A percentile compares a stretch with the other conserved stretches of the same genome.
These are phyloP conservation scores for Trypanosoma conorhini DNA, from an alignment of 208 protist species.

Conservation along the genomic window DNA sequence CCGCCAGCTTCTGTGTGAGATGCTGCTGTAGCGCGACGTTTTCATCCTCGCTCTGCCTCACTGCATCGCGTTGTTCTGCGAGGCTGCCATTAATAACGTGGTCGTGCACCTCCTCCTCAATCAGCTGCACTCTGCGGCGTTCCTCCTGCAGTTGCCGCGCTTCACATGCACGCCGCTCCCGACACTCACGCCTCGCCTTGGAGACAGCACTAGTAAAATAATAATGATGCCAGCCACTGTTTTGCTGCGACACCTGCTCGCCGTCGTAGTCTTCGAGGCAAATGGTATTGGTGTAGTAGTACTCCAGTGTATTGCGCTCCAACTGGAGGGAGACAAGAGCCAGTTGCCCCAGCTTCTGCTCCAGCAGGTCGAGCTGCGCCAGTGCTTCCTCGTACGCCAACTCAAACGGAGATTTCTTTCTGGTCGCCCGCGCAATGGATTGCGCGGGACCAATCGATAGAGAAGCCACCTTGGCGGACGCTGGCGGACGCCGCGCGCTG, in stretches of 20 bases:
- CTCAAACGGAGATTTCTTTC: conserved; percentile 9
- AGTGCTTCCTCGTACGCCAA: conserved; percentile 14
- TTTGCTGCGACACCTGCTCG: conserved; percentile 12
- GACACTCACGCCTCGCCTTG: conserved; percentile 2
- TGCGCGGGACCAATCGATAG: not conserved
- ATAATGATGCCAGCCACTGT: conserved; percentile 21
- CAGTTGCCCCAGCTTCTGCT: conserved; percentile 22
- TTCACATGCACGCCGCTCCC: conserved; percentile 12
- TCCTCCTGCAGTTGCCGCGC: conserved; percentile 12
- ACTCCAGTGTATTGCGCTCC: conserved; percentile 51
- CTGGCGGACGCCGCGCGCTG: too few species aligned
- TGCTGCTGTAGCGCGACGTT: conserved; percentile 16
- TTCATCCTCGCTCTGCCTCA: conserved; percentile 25
- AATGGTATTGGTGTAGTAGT: conserved; percentile 60
- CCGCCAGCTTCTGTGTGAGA: conserved; percentile 13
- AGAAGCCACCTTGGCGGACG: not conserved
- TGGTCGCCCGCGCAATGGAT: conserved; percentile 12
- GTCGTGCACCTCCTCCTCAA: conserved; percentile 36
- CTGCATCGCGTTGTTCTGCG: conserved; percentile 22
- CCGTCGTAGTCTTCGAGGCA: conserved; percentile 35
- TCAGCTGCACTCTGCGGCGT: conserved; percentile 3
- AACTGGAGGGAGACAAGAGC: conserved; percentile 16
- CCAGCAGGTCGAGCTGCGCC: conserved; percentile 26
- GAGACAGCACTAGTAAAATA: conserved; percentile 25
- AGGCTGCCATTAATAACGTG: conserved; percentile 35